Percentiles rank a stretch among this genome's conserved stretches.
phyloP scores from a whole-genome alignment of 805 yeast species.

The Metschnikowia continentalis region DNA sequence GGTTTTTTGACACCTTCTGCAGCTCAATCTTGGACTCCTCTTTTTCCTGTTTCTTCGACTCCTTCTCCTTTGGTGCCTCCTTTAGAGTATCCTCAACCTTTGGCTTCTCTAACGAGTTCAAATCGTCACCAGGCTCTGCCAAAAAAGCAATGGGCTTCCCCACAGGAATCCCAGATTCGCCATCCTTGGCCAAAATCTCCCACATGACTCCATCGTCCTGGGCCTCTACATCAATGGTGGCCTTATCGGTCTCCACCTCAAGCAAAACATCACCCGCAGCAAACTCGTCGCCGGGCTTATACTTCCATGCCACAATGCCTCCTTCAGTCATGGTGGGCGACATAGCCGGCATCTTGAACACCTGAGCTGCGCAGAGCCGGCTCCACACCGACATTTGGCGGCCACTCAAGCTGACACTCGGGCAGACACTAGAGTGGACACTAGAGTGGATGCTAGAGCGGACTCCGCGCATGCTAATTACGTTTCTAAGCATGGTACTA shows the following conservation, averaged over 20 bases:
- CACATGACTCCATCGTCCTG: slow-evolving; percentile 89
- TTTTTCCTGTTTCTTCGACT: slow-evolving; percentile 8
- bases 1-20: background rate
- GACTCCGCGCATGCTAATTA: slow-evolving; percentile 11
- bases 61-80: slow-evolving; percentile 15
- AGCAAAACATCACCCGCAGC: slow-evolving; percentile 76
- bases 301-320: slow-evolving; percentile 86
- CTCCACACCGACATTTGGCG: slow-evolving; percentile 30
- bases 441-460: background rate
- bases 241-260: slow-evolving; percentile 85
- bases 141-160: slow-evolving; percentile 86
- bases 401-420: slow-evolving; percentile 5
- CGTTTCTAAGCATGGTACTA: slow-evolving; percentile 18
- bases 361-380: slow-evolving; percentile 32
- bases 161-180: slow-evolving; percentile 76
- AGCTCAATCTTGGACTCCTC: background rate
- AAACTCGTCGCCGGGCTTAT: slow-evolving; percentile 64
- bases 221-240: slow-evolving; percentile 80
- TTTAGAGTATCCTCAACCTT: background rate
- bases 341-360: slow-evolving; percentile 95
- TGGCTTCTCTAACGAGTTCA: slow-evolving; percentile 55
- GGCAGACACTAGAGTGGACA: too few species aligned
- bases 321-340: slow-evolving; percentile 98
- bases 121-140: slow-evolving; percentile 86
- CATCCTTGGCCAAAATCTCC: slow-evolving; percentile 65